Conservation (phyloP, 2,329 filamentous ascomycete species). For the Ophiostoma tasmaniense region DNA sequence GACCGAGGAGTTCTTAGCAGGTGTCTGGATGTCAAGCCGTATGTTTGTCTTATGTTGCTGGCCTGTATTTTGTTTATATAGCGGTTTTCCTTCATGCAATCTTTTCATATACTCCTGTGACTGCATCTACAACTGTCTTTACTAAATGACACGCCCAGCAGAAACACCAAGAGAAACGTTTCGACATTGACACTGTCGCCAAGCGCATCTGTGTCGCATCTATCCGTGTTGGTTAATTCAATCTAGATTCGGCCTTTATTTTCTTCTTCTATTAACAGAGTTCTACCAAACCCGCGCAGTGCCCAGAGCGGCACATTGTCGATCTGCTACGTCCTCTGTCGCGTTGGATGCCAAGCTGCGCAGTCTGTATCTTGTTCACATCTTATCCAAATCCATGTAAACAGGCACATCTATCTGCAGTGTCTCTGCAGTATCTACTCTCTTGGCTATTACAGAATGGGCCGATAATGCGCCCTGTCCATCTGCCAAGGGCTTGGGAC, state of each 20-base stretch:
- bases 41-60: too few species aligned
- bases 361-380: background rate
- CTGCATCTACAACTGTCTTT: background rate
- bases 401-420: too few species aligned
- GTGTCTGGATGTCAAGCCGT: background rate
- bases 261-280: background rate
- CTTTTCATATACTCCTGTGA: too few species aligned
- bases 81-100: too few species aligned
- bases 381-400: too few species aligned
- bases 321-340: background rate
- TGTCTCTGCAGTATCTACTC: too few species aligned
- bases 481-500: constrained; percentile 1
- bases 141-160: background rate
- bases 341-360: background rate
- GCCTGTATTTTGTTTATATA: background rate
- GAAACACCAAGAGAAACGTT: background rate
- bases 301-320: background rate
- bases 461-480: background rate
- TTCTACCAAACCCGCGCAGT: background rate
- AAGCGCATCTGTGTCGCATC: background rate
- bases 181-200: background rate
- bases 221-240: background rate
- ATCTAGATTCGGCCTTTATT: background rate
- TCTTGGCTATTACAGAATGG: background rate
- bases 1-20: background rate